phyloP scores from a whole-genome alignment of 2,329 filamentous ascomycete genomes.

The Leptographium procerum region DNA sequence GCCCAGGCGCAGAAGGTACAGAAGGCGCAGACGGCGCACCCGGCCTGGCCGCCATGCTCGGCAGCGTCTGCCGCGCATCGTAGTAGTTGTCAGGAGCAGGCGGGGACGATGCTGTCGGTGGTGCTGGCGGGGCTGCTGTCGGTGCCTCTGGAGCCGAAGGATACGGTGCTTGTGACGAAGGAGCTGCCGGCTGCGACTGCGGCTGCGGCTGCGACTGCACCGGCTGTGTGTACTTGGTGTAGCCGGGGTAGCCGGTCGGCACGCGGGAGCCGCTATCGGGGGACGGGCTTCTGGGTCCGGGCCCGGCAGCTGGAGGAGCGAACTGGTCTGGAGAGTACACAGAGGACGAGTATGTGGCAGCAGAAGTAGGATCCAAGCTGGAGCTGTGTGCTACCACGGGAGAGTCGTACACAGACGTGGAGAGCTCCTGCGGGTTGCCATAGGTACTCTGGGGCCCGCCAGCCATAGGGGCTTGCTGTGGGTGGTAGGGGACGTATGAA shows the following conservation, averaged over 20 bases:
- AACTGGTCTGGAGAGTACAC: constrained; percentile 38
- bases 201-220: constrained; percentile 18
- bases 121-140: constrained; percentile 13
- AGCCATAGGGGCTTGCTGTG: constrained; percentile 22
- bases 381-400: constrained; percentile 46
- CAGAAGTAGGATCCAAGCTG: constrained; percentile 20
- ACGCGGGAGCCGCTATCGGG: neutral
- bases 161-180: too few relatives aligned
- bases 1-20: constrained; percentile 5
- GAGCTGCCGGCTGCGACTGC: constrained; percentile 15
- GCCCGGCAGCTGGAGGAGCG: constrained; percentile 16
- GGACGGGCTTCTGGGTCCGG: constrained; percentile 11
- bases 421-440: constrained; percentile 64
- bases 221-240: constrained; percentile 21
- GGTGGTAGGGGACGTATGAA: constrained; percentile 35
- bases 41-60: constrained; percentile 18
- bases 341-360: constrained; percentile 33
- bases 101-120: constrained; percentile 17
- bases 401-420: constrained; percentile 67
- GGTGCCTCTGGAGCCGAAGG: neutral
- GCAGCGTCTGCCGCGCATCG: constrained; percentile 34
- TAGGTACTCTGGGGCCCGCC: constrained; percentile 55
- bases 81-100: constrained; percentile 20
- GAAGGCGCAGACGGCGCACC: constrained; percentile 4
- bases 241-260: constrained; percentile 28